Base-by-base conservation (phyloP, 2,329 filamentous ascomycete species). In the Waltergamsia citrina region DNA sequence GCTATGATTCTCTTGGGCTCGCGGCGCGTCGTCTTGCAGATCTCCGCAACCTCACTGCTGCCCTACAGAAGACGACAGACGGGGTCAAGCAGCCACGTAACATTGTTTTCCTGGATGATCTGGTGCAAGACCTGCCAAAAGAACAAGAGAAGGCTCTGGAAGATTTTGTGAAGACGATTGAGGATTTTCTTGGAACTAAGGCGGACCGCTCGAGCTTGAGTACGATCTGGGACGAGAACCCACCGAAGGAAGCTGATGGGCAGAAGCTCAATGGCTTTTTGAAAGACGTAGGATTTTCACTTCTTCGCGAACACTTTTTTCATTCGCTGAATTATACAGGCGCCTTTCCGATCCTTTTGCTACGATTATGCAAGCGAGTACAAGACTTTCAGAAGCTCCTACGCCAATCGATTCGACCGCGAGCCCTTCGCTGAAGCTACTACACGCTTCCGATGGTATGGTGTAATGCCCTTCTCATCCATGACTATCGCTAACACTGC, bases 281-380 rank as follows among this genome's bases (percentile, higher is more conserved):
- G 38, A 37, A 37, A 20, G 36, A 52, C n/a, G 56, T 56, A 27
- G 39, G 48, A 9, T 15, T 14, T n/a, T 6, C 7, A 6, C 19
- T 23, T 41, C 2, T 24, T n/a, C 3, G 26, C 15, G 19, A 12
- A 15, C 3, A 15, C 7, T 17, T 1, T 3, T 11, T 3, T 21
- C 7, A 17, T 24, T 15, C 8, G 10, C 19, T 3, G 11, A 9
- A 4, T 39, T 51, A 11, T 2, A 8, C 12, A 60, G 54, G 48
- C 48, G 4, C 43, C 51, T 1, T 57, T 54, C 20, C 36, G 39
- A 3, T 45, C 45, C 2, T 53, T 52, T 33, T 56, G 51, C 33
- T 51, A 53, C 40, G 53, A 54, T 7, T 57, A 54, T 33, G 55
- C 50, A 33, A 43, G 52, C 26, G 34, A 43, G 5, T 57, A 53